A percentile compares a stretch with the other conserved stretches of the same genome.
Evolutionary conservation across 2,329 filamentous ascomycete species (phyloP).

Genomic region (Dryadomyces quercus-mongolicae): DNA sequence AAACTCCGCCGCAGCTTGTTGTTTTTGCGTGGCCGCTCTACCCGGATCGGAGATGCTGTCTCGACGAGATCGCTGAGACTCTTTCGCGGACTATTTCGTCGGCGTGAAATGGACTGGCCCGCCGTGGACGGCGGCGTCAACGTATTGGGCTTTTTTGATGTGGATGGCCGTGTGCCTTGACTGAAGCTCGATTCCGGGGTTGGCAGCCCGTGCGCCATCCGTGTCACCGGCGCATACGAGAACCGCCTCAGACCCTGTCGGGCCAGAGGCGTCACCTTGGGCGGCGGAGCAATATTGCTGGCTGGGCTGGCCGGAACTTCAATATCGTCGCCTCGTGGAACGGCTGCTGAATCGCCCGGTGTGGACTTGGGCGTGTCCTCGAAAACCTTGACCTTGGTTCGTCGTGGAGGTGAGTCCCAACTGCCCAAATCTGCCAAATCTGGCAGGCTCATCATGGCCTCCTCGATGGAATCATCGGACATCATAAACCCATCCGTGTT

Average conservation of each 20-base stretch:
- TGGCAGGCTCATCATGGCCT: constrained; percentile 37
- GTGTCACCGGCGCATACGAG: constrained; percentile 11
- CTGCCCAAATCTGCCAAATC: constrained; percentile 40
- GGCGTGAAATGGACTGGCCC: not conserved
- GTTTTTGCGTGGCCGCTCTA: not conserved
- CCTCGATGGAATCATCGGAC: constrained; percentile 46
- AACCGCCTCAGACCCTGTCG: constrained; percentile 12
- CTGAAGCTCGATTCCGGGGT: constrained; percentile 22
- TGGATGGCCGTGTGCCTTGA: not conserved
- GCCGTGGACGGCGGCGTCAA: constrained; percentile 5
- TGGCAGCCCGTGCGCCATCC: constrained; percentile 27
- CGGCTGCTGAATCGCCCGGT: not conserved
- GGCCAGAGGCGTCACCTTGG: constrained; percentile 2
- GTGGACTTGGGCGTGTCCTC: constrained; percentile 22
- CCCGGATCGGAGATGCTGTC: not conserved
- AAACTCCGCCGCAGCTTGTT: constrained; percentile 12
- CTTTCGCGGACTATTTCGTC: not conserved
- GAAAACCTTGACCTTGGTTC: constrained; percentile 18
- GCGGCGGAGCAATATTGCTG: not conserved
- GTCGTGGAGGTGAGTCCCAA: constrained; percentile 26
- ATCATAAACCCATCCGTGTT: constrained; percentile 32
- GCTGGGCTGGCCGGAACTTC: constrained; percentile 10
- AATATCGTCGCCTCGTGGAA: constrained; percentile 7
- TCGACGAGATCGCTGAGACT: constrained; percentile 9
- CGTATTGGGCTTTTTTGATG: not conserved